These are phyloP conservation scores for Lyophyllum shimeji DNA, from an alignment of 768 basidiomycete genomes.

Conservation along the genomic window DNA sequence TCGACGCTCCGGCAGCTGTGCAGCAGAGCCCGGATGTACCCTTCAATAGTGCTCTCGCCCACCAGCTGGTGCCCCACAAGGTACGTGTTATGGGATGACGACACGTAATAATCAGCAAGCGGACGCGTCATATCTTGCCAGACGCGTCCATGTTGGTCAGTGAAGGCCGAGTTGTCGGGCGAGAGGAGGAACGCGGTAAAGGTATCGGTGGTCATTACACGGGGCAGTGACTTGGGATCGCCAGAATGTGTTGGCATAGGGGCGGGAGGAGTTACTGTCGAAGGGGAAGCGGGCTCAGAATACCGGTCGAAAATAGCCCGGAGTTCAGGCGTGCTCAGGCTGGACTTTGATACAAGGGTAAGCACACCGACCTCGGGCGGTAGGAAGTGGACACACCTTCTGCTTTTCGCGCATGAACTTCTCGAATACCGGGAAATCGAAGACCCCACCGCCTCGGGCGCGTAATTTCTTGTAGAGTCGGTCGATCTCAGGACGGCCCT, in stretches of 20 bases:
- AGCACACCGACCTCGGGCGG: neutral
- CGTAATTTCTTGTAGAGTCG: conserved; percentile 52
- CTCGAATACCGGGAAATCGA: conserved; percentile 43
- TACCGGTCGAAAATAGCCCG: conserved; percentile 41
- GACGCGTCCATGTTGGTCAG: conserved; percentile 42
- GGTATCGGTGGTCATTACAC: conserved; percentile 53
- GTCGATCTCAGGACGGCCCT: conserved; percentile 80
- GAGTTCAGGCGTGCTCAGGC: conserved; percentile 34
- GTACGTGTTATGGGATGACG: conserved; percentile 90
- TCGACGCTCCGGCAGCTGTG: conserved; percentile 93
- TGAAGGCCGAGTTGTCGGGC: conserved; percentile 64
- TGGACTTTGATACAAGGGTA: conserved; percentile 29
- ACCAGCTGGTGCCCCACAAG: conserved; percentile 85
- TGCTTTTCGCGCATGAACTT: conserved; percentile 49
- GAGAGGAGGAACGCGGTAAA: conserved; percentile 85
- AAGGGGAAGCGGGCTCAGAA: conserved; percentile 15
- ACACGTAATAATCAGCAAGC: conserved; percentile 84
- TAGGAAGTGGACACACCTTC: conserved; percentile 28
- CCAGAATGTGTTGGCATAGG: conserved; percentile 2
- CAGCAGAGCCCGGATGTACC: conserved; percentile 88
- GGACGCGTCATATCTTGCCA: conserved; percentile 90
- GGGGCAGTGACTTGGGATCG: neutral
- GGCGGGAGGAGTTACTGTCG: conserved; percentile 25
- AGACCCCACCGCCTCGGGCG: conserved; percentile 27
- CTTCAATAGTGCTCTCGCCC: conserved; percentile 89